phyloP scores from a whole-genome alignment of 495 filamentous ascomycete genomes.

The Parathielavia appendiculata region DNA sequence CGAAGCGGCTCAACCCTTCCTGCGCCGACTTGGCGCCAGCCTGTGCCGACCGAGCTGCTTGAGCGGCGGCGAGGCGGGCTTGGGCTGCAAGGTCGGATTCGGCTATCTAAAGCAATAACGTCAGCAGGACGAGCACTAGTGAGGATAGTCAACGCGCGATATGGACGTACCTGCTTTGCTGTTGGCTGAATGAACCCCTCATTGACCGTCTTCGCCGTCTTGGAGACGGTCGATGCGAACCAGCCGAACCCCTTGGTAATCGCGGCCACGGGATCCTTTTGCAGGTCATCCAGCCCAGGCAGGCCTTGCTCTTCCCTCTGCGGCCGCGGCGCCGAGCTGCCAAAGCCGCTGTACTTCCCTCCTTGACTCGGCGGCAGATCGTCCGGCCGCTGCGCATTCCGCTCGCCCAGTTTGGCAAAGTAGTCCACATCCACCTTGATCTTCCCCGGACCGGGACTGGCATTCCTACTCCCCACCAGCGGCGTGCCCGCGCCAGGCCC shows the following conservation, averaged over 20 bases:
- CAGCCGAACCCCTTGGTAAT: conserved; percentile 91
- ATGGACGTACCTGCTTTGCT: conserved; percentile 64
- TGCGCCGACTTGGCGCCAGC: conserved; percentile 57
- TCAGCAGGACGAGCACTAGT: not conserved
- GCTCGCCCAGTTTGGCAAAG: conserved; percentile 74
- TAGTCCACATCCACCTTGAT: conserved; percentile 74
- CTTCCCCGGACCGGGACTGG: conserved; percentile 53
- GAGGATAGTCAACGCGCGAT: too few relatives aligned
- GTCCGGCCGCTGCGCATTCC: conserved; percentile 71
- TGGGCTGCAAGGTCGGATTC: conserved; percentile 86
- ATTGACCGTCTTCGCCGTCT: conserved; percentile 83
- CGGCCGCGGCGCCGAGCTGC: conserved; percentile 55
- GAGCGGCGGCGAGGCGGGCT: conserved; percentile 64
- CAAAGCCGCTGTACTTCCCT: conserved; percentile 89
- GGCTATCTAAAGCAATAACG: conserved; percentile 50
- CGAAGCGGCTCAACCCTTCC: conserved; percentile 74
- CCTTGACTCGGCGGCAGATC: conserved; percentile 79
- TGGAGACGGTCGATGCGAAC: conserved; percentile 79
- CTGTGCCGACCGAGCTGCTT: conserved; percentile 56
- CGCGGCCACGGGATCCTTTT: conserved; percentile 83
- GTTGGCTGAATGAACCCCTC: conserved; percentile 86
- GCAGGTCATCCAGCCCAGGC: conserved; percentile 73
- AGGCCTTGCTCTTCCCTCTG: conserved; percentile 42
- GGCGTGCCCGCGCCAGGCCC: conserved; percentile 37
- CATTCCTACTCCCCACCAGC: conserved; percentile 57